A percentile compares a stretch with the other conserved stretches of the same genome.
These are phyloP conservation scores for Umbelopsis ramanniana DNA, from an alignment of 192 early-diverging fungal species.

Conservation along the genomic window DNA sequence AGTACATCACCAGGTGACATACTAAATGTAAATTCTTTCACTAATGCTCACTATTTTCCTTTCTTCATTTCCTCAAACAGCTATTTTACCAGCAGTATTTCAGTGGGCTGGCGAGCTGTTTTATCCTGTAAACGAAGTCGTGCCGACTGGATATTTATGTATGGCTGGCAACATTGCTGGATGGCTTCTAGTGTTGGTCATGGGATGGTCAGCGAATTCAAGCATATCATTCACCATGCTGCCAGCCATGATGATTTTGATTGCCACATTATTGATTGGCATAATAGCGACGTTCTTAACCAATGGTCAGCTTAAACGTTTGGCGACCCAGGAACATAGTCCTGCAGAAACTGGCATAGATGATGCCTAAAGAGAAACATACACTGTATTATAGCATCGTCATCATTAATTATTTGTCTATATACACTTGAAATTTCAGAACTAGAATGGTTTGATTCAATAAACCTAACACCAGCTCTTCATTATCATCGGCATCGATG, in stretches of 20 bases:
- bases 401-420: not conserved
- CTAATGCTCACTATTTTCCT: not conserved
- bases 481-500: slow-evolving; percentile 40
- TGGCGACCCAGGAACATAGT: slow-evolving; percentile 6
- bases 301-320: slow-evolving; percentile 32
- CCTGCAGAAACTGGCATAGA: not conserved
- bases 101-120: slow-evolving; percentile 48
- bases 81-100: slow-evolving; percentile 44
- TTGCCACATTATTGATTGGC: slow-evolving; percentile 22
- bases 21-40: not conserved
- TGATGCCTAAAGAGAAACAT: not conserved
- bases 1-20: slow-evolving; percentile 4
- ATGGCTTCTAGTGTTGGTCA: slow-evolving; percentile 36
- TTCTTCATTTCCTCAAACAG: slow-evolving; percentile 12
- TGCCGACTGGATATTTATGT: slow-evolving; percentile 45
- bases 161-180: slow-evolving; percentile 41
- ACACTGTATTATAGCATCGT: not conserved
- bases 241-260: slow-evolving; percentile 29
- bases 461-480: slow-evolving; percentile 43
- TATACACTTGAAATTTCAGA: slow-evolving; percentile 6
- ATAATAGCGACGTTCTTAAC: slow-evolving; percentile 19
- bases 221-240: slow-evolving; percentile 42
- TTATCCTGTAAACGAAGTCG: slow-evolving; percentile 45
- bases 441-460: slow-evolving; percentile 41
- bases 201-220: slow-evolving; percentile 42